phyloP scores from a whole-genome alignment of 257 asterid species.

The Solanum bukasovii region DNA sequence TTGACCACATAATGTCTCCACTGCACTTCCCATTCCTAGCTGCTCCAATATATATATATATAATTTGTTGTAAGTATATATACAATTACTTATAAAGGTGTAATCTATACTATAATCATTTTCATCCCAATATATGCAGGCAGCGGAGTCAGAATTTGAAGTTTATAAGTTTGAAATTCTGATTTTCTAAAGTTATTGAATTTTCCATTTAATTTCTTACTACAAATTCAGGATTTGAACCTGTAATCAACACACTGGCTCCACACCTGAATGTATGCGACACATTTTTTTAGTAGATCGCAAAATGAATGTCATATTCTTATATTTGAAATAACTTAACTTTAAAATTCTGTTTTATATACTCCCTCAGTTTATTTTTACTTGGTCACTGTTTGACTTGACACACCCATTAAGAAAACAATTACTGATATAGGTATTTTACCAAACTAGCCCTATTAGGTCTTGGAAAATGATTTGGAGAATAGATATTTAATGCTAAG shows the following conservation, averaged over 20 bases:
- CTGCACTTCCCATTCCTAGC: constrained; percentile 10
- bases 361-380: neutral
- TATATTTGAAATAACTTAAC: neutral
- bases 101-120: neutral
- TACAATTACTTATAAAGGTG: neutral
- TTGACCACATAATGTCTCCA: constrained; percentile 3
- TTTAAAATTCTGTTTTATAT: neutral
- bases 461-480: neutral
- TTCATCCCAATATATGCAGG: neutral
- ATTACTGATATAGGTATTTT: neutral
- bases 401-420: too few relatives aligned
- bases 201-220: neutral
- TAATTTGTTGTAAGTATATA: neutral
- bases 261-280: neutral
- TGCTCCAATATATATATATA: neutral
- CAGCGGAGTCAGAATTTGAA: neutral
- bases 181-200: too few relatives aligned
- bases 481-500: neutral
- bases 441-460: neutral
- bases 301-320: neutral
- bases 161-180: neutral
- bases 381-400: neutral
- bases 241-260: neutral
- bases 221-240: neutral
- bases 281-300: neutral